A percentile compares a stretch with the other conserved stretches of the same genome.
Evolutionary conservation across 139 green algal genomes (phyloP).

Genomic region (Chlorella sorokiniana): DNA sequence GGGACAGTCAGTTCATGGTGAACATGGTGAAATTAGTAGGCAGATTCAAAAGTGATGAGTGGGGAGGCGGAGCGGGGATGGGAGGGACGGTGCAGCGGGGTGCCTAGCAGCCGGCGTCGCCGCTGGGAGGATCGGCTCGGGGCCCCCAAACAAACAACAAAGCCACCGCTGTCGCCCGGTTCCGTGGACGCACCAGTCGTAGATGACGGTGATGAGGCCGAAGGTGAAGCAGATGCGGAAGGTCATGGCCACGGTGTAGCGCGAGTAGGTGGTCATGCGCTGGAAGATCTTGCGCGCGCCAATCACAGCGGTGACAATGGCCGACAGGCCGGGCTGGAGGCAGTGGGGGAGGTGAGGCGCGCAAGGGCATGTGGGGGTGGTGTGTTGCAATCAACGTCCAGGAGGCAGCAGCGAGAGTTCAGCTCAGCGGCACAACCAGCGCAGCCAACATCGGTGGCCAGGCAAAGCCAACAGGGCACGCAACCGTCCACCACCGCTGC

Average conservation of each 20-base stretch:
- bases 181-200: constrained; percentile 71
- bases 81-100: no score
- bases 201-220: constrained; percentile 81
- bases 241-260: constrained; percentile 81
- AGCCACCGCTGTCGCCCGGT: neutral
- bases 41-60: no score
- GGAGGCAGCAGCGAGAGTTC: neutral
- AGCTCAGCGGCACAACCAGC: neutral
- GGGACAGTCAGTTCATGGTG: no score
- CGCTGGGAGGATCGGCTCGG: no score
- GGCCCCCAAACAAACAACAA: no score
- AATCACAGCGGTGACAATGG: constrained; percentile 75
- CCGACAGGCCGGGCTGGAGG: constrained; percentile 32
- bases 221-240: constrained; percentile 91
- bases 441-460: neutral
- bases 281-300: constrained; percentile 89
- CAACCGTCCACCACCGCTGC: neutral
- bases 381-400: neutral
- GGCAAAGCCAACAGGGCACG: neutral
- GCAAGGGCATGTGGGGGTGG: neutral
- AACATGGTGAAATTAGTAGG: neutral
- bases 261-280: constrained; percentile 84
- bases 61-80: no score
- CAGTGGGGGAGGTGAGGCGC: neutral
- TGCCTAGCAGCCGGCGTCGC: no score